These are phyloP conservation scores for Chalciporus pseudorubinellus DNA, from an alignment of 768 basidiomycete species.

Conservation along the genomic window DNA sequence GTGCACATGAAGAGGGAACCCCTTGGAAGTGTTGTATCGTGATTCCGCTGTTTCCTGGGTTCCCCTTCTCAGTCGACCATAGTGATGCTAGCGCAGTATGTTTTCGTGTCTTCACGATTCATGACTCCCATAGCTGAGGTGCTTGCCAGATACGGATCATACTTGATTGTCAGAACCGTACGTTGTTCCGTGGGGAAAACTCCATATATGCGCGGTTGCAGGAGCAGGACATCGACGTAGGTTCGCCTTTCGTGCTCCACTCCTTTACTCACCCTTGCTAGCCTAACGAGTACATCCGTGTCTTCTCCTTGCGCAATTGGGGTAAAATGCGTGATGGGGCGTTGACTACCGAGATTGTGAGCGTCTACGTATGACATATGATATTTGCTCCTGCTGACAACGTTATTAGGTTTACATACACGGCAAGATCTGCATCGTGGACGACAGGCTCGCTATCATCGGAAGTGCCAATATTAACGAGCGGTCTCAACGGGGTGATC, in stretches of 20 bases:
- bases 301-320: conserved; percentile 94
- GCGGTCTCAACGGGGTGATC: conserved; percentile 90
- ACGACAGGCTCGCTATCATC: conserved; percentile 92
- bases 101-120: conserved; percentile 4
- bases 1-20: conserved; percentile 75
- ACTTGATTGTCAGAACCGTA: conserved; percentile 90
- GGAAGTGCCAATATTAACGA: conserved; percentile 99
- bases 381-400: conserved; percentile 8
- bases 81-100: conserved; percentile 88
- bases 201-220: conserved; percentile 87
- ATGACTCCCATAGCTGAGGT: not conserved
- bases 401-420: conserved; percentile 78
- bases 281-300: conserved; percentile 90
- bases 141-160: conserved; percentile 80
- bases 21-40: conserved; percentile 93
- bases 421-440: conserved; percentile 71
- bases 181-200: conserved; percentile 82
- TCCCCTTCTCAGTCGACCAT: conserved; percentile 89
- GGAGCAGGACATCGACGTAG: conserved; percentile 85
- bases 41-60: conserved; percentile 90
- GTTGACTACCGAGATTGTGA: conserved; percentile 84
- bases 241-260: not conserved
- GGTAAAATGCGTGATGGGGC: conserved; percentile 81
- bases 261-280: conserved; percentile 29
- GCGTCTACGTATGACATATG: conserved; percentile 12